phyloP scores from a whole-genome alignment of 768 basidiomycete genomes.

The Amanita thiersii region DNA sequence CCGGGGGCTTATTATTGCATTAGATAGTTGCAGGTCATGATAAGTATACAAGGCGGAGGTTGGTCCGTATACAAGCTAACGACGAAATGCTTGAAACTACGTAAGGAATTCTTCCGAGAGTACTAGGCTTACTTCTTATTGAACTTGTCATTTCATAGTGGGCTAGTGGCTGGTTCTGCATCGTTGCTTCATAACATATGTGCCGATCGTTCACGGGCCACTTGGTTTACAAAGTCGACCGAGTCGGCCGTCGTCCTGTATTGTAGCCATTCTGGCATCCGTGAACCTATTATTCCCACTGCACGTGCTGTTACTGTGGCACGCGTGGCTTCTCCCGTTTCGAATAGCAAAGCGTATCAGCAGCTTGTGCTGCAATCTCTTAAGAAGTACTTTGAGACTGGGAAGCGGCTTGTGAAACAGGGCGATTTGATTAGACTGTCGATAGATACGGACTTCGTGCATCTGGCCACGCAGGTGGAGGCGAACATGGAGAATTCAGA shows the following conservation, averaged over 20 bases:
- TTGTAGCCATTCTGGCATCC: conserved; percentile 54
- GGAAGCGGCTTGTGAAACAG: conserved; percentile 52
- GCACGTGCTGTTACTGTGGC: conserved; percentile 69
- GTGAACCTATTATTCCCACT: conserved; percentile 52
- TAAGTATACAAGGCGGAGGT: conserved; percentile 25
- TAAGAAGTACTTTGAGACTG: conserved; percentile 49
- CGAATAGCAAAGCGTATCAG: conserved; percentile 60
- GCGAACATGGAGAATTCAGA: conserved; percentile 20
- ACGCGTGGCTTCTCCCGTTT: conserved; percentile 69
- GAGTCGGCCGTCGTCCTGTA: conserved; percentile 31
- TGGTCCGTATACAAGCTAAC: conserved; percentile 50
- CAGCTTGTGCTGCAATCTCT: conserved; percentile 51
- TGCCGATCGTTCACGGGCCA: conserved; percentile 11
- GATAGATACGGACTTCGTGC: conserved; percentile 44
- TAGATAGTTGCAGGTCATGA: conserved; percentile 3
- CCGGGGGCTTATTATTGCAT: conserved; percentile 9
- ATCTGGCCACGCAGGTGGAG: conserved; percentile 10
- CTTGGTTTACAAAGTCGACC: conserved; percentile 7
- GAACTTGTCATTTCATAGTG: conserved; percentile 21
- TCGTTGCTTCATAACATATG: conserved; percentile 47
- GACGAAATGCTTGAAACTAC: conserved; percentile 30
- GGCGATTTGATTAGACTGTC: conserved; percentile 67
- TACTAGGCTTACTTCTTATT: conserved; percentile 1
- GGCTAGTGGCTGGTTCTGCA: conserved; percentile 35
- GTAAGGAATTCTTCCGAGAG: conserved; percentile 19